Evolutionary conservation across 345 rosid species (phyloP).

Genomic region (Psidium guajava): DNA sequence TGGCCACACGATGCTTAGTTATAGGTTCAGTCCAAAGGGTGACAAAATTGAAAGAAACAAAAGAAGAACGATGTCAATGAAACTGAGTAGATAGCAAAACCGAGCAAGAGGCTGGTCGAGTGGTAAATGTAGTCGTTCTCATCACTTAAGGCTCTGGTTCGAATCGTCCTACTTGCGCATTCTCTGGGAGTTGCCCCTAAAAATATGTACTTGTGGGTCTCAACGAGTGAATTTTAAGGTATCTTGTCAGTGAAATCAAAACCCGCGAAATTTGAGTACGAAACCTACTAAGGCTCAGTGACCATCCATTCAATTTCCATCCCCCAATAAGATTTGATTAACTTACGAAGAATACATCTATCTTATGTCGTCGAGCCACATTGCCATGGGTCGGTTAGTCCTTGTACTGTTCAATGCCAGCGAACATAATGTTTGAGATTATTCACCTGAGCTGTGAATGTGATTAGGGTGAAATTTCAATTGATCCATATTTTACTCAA

Average conservation of each 20-base stretch:
- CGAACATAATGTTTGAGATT: background rate
- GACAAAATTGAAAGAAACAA: background rate
- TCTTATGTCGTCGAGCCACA: background rate
- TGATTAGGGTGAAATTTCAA: background rate
- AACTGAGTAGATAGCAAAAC: background rate
- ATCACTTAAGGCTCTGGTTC: background rate
- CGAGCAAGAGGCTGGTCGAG: background rate
- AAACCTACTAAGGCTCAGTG: background rate
- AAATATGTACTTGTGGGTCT: background rate
- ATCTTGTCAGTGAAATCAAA: background rate
- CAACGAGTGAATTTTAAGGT: background rate
- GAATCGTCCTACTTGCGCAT: background rate
- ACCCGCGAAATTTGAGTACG: background rate
- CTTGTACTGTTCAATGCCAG: background rate
- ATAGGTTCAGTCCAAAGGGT: background rate
- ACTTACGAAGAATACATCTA: background rate
- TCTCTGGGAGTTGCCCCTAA: background rate
- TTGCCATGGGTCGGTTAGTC: background rate
- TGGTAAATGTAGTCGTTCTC: background rate
- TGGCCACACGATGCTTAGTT: background rate
- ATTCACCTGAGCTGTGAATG: background rate
- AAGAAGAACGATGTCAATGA: background rate
- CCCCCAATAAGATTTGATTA: rapidly evolving
- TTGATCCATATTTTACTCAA: background rate
- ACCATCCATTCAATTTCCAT: background rate